Base-by-base conservation (phyloP, 2,329 filamentous ascomycete genomes). In the Paracoccidioides lutzii region DNA sequence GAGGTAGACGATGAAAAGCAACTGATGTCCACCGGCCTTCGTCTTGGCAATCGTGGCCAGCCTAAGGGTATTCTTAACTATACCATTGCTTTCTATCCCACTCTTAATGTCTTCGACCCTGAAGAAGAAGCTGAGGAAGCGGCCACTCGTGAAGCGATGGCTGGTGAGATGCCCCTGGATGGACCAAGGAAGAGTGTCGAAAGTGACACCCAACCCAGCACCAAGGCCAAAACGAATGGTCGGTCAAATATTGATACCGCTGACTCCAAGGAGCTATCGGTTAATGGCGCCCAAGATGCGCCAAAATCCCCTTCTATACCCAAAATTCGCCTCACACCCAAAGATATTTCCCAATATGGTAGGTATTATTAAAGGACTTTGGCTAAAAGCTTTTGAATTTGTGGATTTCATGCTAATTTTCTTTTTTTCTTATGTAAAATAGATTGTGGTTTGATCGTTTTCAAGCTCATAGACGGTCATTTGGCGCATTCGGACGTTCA, bases 381-480 rank as follows among this genome's bases (percentile, higher is more conserved):
- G 10, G 4, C 8, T 14, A 12, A 45, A 53, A 54, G 5, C 33
- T 54, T 14, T 14, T 30, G 4, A 32, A 22, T 22, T 40, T 12
- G 14, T 33, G 32, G 42, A 37, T 43, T 30, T 28, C 52, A 45
- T 57, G 61, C 73, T 78, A 63, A 77, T 63, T 28, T 9, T 28
- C 22, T 22, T 22, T 22, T 22, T 22, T 22, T 22, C 22, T 22
- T 22, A 22, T 22, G 4, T 44, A 3, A 38, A 54, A 44, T 60
- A 84, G 90, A 97, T 74, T 93, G 88, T 56, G 93, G 93, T 60
- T 80, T 98, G 56, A 78, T 98, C 60, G 87, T 98, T 55, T 97
- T 98, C 79, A 91, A 90, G 67, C 81, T 98, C 56, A 82, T 96
- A 67, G 90, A 97, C 59, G 90, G 85, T 30, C 86, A 96, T 55